A percentile compares a stretch with the other conserved stretches of the same genome.
These are phyloP conservation scores for Xenoacremonium recifei DNA, from an alignment of 2,329 filamentous ascomycete genomes.

Conservation along the genomic window DNA sequence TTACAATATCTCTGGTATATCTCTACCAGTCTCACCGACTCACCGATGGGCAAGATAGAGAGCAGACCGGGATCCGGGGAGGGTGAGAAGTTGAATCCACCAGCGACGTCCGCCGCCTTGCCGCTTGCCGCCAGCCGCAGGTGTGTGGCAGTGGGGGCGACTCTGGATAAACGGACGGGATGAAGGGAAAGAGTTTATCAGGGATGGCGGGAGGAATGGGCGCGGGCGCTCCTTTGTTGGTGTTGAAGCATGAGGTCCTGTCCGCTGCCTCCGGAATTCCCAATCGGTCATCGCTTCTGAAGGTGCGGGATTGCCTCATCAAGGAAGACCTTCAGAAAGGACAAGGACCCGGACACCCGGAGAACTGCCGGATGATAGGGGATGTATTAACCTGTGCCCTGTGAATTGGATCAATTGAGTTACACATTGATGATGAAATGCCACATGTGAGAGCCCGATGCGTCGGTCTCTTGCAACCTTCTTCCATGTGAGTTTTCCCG, in stretches of 20 bases:
- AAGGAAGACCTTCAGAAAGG: neutral
- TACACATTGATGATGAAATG: neutral
- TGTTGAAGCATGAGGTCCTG: too few species aligned
- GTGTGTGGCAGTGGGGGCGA: neutral
- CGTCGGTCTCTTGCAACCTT: too few species aligned
- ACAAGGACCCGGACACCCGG: conserved; percentile 19
- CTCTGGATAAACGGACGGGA: neutral
- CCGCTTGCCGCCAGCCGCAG: neutral
- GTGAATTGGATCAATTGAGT: neutral
- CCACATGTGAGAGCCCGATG: neutral
- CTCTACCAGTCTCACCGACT: neutral
- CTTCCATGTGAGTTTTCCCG: neutral
- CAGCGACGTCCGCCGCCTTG: conserved; percentile 3
- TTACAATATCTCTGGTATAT: too few species aligned
- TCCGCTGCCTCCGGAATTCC: neutral
- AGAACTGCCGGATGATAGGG: conserved; percentile 14
- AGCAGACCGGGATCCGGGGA: conserved; percentile 9
- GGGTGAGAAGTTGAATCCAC: conserved; percentile 20
- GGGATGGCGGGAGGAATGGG: neutral
- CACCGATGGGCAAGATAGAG: neutral
- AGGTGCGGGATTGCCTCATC: neutral
- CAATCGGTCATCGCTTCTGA: too few species aligned
- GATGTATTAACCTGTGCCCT: neutral
- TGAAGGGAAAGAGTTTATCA: neutral
- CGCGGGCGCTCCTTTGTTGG: neutral